Evolutionary conservation across 257 asterid species (phyloP).

Genomic region (Solanum commersonii): DNA sequence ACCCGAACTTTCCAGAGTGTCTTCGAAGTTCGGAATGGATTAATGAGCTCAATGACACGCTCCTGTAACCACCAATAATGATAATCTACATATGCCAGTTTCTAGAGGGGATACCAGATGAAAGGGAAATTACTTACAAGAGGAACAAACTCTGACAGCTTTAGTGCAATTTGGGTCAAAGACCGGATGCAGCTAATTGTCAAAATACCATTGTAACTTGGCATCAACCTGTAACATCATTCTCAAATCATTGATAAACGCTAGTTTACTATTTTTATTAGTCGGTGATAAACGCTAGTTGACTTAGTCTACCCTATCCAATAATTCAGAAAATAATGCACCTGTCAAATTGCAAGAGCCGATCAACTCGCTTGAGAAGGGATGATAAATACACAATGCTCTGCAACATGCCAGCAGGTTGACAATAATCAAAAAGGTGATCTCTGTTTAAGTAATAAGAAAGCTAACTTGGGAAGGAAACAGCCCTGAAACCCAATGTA

Average conservation of each 20-base stretch:
- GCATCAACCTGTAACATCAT: conserved; percentile 68
- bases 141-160: conserved; percentile 76
- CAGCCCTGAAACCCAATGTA: not conserved
- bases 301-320: not conserved
- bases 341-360: conserved; percentile 96
- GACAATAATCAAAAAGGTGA: not conserved
- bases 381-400: conserved; percentile 59
- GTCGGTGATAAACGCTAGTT: not conserved
- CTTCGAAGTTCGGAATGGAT: conserved; percentile 50
- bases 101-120: not conserved
- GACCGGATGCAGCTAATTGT: conserved; percentile 77
- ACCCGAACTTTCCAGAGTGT: conserved; percentile 61
- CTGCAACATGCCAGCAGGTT: conserved; percentile 43
- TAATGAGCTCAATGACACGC: conserved; percentile 52
- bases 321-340: conserved; percentile 11
- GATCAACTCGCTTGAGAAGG: conserved; percentile 94
- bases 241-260: not conserved
- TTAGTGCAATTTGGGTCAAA: conserved; percentile 73
- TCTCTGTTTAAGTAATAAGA: not conserved
- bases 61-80: conserved; percentile 47
- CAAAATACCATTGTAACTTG: conserved; percentile 90
- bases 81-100: not conserved
- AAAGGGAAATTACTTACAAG: conserved; percentile 48
- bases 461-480: not conserved
- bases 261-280: not conserved